Evolutionary conservation across 2,329 filamentous ascomycete genomes (phyloP).

Genomic region (Davidsoniella neocaledoniae): DNA sequence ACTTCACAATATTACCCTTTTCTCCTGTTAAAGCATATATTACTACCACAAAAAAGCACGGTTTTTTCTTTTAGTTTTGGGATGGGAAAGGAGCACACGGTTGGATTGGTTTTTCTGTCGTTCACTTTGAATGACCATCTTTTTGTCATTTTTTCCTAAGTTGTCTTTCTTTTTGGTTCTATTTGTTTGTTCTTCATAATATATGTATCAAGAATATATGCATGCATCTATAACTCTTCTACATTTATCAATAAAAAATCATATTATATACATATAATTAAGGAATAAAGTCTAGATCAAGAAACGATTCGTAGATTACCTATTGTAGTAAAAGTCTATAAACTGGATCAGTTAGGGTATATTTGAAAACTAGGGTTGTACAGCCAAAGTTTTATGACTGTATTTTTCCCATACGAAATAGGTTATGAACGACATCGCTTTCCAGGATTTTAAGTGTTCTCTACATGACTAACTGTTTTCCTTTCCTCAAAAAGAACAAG

Average conservation of each 20-base stretch:
- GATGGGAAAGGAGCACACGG: conserved; percentile 8
- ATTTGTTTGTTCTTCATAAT: conserved; percentile 2
- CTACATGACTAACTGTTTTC: no score
- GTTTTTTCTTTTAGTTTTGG: conserved; percentile 3
- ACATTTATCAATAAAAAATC: background rate
- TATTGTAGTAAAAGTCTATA: no score
- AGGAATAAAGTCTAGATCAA: no score
- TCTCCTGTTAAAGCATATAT: background rate
- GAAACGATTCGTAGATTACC: no score
- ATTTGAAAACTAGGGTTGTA: no score
- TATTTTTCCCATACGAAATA: no score
- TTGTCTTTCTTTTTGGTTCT: background rate
- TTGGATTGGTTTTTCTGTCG: conserved; percentile 3
- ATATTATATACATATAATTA: no score
- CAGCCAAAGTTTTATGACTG: no score
- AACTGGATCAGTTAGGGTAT: no score
- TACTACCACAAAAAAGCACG: conserved; percentile 2
- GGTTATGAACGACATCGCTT: no score
- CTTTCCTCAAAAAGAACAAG: no score
- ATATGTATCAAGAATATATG: conserved; percentile 5
- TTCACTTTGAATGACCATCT: background rate
- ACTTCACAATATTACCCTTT: background rate
- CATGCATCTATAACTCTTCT: background rate
- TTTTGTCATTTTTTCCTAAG: background rate
- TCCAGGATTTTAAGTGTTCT: no score